These are phyloP conservation scores for Dictyostelium capitatum DNA, from an alignment of 78 protist species.

Conservation along the genomic window DNA sequence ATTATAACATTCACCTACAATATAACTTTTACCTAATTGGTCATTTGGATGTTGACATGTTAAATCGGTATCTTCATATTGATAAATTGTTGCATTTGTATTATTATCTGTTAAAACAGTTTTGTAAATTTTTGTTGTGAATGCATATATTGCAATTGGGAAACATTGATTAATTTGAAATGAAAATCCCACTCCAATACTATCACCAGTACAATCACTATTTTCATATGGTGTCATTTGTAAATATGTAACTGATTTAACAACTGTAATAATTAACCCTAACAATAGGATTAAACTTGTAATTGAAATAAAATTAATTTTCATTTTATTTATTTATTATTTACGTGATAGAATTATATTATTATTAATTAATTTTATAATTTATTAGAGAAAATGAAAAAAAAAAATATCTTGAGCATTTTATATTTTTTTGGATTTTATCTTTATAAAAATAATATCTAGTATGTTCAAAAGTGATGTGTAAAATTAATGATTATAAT, in stretches of 20 bases:
- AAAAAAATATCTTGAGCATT: too few species aligned
- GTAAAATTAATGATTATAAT: too few species aligned
- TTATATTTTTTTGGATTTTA: too few species aligned
- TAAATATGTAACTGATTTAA: constrained; percentile 9
- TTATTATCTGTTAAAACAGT: background rate
- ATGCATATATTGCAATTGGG: background rate
- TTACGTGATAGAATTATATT: too few species aligned
- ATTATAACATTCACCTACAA: constrained; percentile 14
- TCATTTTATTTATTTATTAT: too few species aligned
- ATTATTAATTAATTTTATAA: too few species aligned
- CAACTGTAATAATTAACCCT: background rate
- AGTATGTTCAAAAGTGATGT: too few species aligned
- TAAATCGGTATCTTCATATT: constrained; percentile 1
- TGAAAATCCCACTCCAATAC: constrained; percentile 8
- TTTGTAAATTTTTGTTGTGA: too few species aligned
- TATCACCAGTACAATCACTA: constrained; percentile 9
- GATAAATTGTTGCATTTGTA: constrained; percentile 6
- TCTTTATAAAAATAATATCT: too few species aligned
- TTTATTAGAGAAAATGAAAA: too few species aligned
- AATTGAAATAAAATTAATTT: too few species aligned
- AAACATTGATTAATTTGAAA: constrained; percentile 17
- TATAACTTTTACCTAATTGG: background rate
- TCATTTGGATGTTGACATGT: background rate
- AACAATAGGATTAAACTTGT: too few species aligned
- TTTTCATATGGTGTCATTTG: constrained; percentile 27